These are phyloP conservation scores for Cercospora janseana DNA, from an alignment of 2,329 filamentous ascomycete genomes.

Conservation along the genomic window DNA sequence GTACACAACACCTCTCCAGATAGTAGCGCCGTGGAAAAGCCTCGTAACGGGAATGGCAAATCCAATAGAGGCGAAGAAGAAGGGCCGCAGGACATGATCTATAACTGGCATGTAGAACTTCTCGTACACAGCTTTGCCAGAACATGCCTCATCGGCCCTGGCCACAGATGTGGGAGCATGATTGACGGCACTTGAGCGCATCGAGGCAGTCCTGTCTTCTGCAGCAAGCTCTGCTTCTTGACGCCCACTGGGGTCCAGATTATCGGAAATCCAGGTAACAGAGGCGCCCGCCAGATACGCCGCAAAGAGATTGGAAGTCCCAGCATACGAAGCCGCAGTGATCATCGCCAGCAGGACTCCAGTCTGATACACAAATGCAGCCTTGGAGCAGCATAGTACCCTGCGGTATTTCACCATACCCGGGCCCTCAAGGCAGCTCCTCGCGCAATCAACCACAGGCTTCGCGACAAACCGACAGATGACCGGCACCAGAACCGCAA, in stretches of 20 bases:
- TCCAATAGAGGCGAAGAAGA: slow-evolving; percentile 74
- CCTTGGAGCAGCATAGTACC: slow-evolving; percentile 29
- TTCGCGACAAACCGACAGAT: slow-evolving; percentile 48
- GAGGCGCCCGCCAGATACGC: slow-evolving; percentile 59
- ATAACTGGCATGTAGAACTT: slow-evolving; percentile 49
- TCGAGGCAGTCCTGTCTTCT: background rate
- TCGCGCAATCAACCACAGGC: slow-evolving; percentile 39
- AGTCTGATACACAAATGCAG: slow-evolving; percentile 51
- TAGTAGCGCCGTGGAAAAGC: slow-evolving; percentile 62
- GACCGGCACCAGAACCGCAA: slow-evolving; percentile 51
- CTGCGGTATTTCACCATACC: background rate
- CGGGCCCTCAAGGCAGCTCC: background rate
- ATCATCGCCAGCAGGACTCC: slow-evolving; percentile 52
- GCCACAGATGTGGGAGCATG: background rate
- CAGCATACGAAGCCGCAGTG: slow-evolving; percentile 56
- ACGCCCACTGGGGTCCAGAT: slow-evolving; percentile 15
- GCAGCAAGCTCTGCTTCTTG: background rate
- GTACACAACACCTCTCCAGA: slow-evolving; percentile 75
- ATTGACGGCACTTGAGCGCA: background rate
- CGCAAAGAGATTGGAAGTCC: slow-evolving; percentile 62
- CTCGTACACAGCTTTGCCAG: slow-evolving; percentile 43
- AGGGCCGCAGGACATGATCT: slow-evolving; percentile 60
- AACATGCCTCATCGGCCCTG: background rate
- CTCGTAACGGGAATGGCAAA: slow-evolving; percentile 73
- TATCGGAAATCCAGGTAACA: slow-evolving; percentile 59